phyloP scores from a whole-genome alignment of 768 basidiomycete genomes.

The Boletus sp. region DNA sequence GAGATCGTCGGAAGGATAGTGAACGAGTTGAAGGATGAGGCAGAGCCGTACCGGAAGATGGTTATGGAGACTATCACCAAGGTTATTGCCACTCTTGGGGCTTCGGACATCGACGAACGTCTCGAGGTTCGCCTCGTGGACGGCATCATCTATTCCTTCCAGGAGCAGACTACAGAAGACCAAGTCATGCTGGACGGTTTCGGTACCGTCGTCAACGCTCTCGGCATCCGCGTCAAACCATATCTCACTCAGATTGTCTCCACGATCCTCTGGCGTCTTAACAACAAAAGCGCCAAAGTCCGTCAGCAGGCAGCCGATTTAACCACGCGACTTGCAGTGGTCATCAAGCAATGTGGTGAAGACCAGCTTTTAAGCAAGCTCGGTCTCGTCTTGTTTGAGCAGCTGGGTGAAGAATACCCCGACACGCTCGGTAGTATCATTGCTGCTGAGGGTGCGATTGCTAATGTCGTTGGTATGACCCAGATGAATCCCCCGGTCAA shows the following conservation, averaged over 20 bases:
- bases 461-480: conserved; percentile 99
- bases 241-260: conserved; percentile 99
- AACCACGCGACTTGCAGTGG: conserved; percentile 90
- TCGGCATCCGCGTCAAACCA: conserved; percentile 95
- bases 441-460: conserved; percentile 96
- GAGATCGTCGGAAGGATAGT: conserved; percentile 89
- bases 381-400: conserved; percentile 95
- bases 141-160: conserved; percentile 99
- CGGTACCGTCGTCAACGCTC: conserved; percentile 94
- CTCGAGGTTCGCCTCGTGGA: conserved; percentile 93
- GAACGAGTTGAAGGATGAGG: conserved; percentile 54
- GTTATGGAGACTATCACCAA: conserved; percentile 99
- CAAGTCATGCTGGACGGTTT: conserved; percentile 99
- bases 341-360: conserved; percentile 99
- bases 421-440: conserved; percentile 99
- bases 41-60: conserved; percentile 94
- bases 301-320: conserved; percentile 99
- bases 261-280: conserved; percentile 97
- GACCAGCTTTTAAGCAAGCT: conserved; percentile 94
- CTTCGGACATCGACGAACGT: conserved; percentile 96
- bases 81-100: conserved; percentile 88
- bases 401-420: conserved; percentile 98
- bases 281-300: conserved; percentile 99
- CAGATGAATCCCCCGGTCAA: conserved; percentile 99
- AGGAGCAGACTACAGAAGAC: conserved; percentile 98